Evolutionary conservation across 352 stramenopile species (phyloP).

Genomic region (Lagenidium giganteum): DNA sequence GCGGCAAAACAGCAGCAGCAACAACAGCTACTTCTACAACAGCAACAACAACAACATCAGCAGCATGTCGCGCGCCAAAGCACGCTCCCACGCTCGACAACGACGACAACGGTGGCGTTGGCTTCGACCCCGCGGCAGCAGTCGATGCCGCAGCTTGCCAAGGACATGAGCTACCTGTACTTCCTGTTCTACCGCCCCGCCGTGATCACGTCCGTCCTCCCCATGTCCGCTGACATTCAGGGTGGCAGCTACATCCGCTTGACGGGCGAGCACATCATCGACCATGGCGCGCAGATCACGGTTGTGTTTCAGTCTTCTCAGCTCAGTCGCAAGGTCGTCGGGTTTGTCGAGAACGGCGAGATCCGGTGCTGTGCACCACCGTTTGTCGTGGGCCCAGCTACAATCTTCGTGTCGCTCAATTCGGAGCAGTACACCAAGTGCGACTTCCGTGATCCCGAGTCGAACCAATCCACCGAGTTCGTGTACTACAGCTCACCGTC

Average conservation of each 20-base stretch:
- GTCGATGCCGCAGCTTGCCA: conserved; percentile 21
- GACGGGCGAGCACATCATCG: conserved; percentile 46
- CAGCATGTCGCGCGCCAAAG: neutral
- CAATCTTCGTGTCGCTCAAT: conserved; percentile 70
- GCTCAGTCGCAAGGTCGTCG: conserved; percentile 53
- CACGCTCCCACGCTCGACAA: conserved; percentile 2
- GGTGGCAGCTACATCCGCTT: conserved; percentile 65
- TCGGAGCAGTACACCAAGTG: conserved; percentile 73
- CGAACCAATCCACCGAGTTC: conserved; percentile 39
- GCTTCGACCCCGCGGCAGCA: neutral
- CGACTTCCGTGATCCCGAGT: conserved; percentile 45
- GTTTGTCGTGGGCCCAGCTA: conserved; percentile 45
- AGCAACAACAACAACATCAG: neutral
- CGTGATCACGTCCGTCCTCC: conserved; percentile 35
- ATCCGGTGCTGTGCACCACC: conserved; percentile 59
- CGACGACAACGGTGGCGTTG: neutral
- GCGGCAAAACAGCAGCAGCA: too few species aligned
- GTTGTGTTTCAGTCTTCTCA: conserved; percentile 54
- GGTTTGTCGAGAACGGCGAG: conserved; percentile 62
- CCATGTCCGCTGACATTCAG: conserved; percentile 58
- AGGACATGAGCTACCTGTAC: conserved; percentile 65
- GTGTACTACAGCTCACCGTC: conserved; percentile 70
- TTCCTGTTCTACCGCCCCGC: conserved; percentile 72
- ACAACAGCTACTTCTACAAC: neutral
- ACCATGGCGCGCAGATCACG: conserved; percentile 53